Conservation (phyloP, 1,139 yeast genomes). For the Geotrichum restrictum region DNA sequence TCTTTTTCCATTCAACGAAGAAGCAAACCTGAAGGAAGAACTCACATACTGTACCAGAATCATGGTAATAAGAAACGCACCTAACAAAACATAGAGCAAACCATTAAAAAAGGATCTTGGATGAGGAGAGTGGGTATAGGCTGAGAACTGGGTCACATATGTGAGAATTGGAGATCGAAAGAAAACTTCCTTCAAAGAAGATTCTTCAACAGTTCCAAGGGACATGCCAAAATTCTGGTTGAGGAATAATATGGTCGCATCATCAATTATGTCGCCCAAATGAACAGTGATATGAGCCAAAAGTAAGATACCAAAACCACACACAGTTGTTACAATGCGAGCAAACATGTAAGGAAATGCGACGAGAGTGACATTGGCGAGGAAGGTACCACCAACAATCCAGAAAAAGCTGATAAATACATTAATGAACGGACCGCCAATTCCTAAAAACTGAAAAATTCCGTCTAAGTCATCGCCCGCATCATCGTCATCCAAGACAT, state of each 20-base stretch:
- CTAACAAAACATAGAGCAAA: constrained; percentile 24
- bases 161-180: constrained; percentile 1
- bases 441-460: constrained; percentile 33
- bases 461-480: constrained; percentile 34
- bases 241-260: constrained; percentile 2
- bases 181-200: constrained; percentile 7
- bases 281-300: constrained; percentile 4
- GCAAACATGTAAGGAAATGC: constrained; percentile 1
- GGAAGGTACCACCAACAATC: constrained; percentile 4
- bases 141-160: constrained; percentile 6
- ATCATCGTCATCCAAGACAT: constrained; percentile 11
- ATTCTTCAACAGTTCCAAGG: not conserved
- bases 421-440: constrained; percentile 33
- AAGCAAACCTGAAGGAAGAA: constrained; percentile 25
- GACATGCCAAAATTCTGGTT: constrained; percentile 1
- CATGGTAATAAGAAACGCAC: constrained; percentile 22
- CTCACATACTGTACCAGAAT: constrained; percentile 22
- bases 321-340: not conserved
- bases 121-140: constrained; percentile 17
- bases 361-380: not conserved
- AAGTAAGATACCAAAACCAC: not conserved
- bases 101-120: constrained; percentile 24
- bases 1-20: constrained; percentile 17
- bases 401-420: constrained; percentile 23
- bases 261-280: constrained; percentile 8